These are phyloP conservation scores for Scedosporium dehoogii DNA, from an alignment of 2,329 filamentous ascomycete species.

Conservation along the genomic window DNA sequence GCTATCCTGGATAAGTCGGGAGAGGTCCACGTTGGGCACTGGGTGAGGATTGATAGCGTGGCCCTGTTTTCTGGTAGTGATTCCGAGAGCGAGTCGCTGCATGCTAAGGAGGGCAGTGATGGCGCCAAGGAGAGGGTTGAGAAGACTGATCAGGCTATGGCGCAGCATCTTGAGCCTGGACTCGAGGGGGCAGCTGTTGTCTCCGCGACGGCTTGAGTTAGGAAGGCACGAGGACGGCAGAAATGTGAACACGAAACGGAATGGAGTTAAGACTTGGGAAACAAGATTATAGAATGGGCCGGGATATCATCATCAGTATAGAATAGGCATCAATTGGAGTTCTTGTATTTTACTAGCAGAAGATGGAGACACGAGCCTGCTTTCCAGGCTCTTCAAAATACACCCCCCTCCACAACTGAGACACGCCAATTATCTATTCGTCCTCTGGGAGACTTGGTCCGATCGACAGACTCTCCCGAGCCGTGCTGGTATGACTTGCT, in stretches of 20 bases:
- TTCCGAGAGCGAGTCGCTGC: not conserved
- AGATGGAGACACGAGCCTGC: too few species aligned
- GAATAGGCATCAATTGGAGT: too few species aligned
- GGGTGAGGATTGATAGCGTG: conserved; percentile 43
- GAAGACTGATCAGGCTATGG: not conserved
- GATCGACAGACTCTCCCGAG: too few species aligned
- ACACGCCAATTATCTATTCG: too few species aligned
- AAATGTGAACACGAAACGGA: not conserved
- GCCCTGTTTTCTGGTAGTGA: conserved; percentile 26
- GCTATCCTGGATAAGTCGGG: conserved; percentile 38
- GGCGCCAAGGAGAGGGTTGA: not conserved
- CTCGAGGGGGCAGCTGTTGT: not conserved
- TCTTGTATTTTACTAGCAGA: too few species aligned
- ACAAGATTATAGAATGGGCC: not conserved
- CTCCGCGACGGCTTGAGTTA: not conserved
- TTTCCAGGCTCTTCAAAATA: too few species aligned
- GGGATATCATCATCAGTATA: too few species aligned
- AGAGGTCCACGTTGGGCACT: conserved; percentile 30
- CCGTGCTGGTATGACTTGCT: too few species aligned
- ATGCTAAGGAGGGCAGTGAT: not conserved
- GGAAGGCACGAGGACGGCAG: not conserved
- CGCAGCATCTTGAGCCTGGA: not conserved
- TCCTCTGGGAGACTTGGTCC: too few species aligned
- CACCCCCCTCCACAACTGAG: too few species aligned
- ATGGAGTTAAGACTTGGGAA: not conserved